A percentile compares a stretch with the other conserved stretches of the same genome.
These are phyloP conservation scores for Cladophialophora carrionii DNA, from an alignment of 2,329 filamentous ascomycete genomes.

Conservation along the genomic window DNA sequence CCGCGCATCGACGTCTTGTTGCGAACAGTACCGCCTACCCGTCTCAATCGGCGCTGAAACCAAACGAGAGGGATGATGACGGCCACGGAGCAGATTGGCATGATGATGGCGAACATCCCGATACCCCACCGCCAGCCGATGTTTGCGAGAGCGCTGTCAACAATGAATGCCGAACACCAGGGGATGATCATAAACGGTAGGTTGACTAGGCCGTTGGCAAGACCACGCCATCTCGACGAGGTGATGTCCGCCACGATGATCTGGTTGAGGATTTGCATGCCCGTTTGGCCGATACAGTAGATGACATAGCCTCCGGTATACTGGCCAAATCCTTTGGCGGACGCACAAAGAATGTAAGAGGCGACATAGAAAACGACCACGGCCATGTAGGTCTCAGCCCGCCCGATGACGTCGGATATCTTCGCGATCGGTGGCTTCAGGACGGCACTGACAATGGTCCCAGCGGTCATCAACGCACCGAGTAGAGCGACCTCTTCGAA, in stretches of 20 bases:
- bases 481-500: slow-evolving; percentile 45
- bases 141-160: slow-evolving; percentile 46
- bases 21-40: slow-evolving; percentile 39
- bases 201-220: slow-evolving; percentile 47
- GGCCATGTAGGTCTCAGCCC: slow-evolving; percentile 42
- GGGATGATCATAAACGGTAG: slow-evolving; percentile 49
- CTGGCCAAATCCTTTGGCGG: slow-evolving; percentile 43
- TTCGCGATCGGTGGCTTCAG: slow-evolving; percentile 51
- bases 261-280: slow-evolving; percentile 50
- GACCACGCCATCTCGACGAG: slow-evolving; percentile 47
- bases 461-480: slow-evolving; percentile 40
- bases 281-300: slow-evolving; percentile 46
- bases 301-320: slow-evolving; percentile 48
- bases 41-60: slow-evolving; percentile 45
- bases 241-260: slow-evolving; percentile 51
- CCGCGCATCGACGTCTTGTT: slow-evolving; percentile 39
- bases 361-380: slow-evolving; percentile 45
- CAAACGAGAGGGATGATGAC: slow-evolving; percentile 47
- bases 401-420: slow-evolving; percentile 49
- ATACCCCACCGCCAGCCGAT: slow-evolving; percentile 53
- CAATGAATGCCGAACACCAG: slow-evolving; percentile 49
- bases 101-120: slow-evolving; percentile 51
- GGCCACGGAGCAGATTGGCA: slow-evolving; percentile 45
- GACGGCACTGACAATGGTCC: slow-evolving; percentile 47
- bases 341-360: slow-evolving; percentile 47